Percentiles rank a stretch among this genome's conserved stretches.
Evolutionary conservation across 2,329 filamentous ascomycete genomes (phyloP).

Genomic region (Colletotrichum eleusines): DNA sequence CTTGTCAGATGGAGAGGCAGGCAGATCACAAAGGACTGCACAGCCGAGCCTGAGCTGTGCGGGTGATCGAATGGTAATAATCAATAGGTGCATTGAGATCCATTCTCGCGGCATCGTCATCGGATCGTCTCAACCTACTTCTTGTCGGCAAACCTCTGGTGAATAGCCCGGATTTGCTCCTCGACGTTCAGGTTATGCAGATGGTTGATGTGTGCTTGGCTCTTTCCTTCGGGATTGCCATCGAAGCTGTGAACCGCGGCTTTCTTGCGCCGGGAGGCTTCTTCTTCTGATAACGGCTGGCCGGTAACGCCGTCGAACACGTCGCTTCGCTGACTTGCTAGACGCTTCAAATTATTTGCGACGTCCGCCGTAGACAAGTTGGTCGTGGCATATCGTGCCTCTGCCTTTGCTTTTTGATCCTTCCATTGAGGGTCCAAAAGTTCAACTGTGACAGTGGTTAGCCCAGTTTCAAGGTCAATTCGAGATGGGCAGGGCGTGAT

Average conservation of each 20-base stretch:
- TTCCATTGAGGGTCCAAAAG: constrained; percentile 95
- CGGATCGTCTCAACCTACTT: constrained; percentile 11
- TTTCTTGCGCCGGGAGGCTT: constrained; percentile 80
- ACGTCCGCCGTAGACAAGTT: constrained; percentile 90
- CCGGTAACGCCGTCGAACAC: constrained; percentile 84
- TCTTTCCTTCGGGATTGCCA: constrained; percentile 64
- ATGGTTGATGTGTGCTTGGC: constrained; percentile 64
- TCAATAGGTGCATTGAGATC: background rate
- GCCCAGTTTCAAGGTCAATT: constrained; percentile 37
- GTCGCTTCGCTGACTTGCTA: constrained; percentile 88
- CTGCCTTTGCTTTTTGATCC: constrained; percentile 91
- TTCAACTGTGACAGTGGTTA: constrained; percentile 74
- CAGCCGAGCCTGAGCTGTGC: background rate
- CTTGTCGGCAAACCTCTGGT: constrained; percentile 62
- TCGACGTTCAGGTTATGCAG: constrained; percentile 82
- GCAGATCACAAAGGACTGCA: background rate
- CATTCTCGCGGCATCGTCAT: background rate
- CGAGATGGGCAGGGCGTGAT: constrained; percentile 41
- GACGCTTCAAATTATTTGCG: constrained; percentile 93
- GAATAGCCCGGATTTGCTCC: constrained; percentile 81
- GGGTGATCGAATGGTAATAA: background rate
- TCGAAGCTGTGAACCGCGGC: constrained; percentile 73
- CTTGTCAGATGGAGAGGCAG: background rate
- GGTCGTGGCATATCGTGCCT: constrained; percentile 85
- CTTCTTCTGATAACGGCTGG: constrained; percentile 77